These are phyloP conservation scores for Aspergillus sclerotioniger DNA, from an alignment of 495 filamentous ascomycete species.

Conservation along the genomic window DNA sequence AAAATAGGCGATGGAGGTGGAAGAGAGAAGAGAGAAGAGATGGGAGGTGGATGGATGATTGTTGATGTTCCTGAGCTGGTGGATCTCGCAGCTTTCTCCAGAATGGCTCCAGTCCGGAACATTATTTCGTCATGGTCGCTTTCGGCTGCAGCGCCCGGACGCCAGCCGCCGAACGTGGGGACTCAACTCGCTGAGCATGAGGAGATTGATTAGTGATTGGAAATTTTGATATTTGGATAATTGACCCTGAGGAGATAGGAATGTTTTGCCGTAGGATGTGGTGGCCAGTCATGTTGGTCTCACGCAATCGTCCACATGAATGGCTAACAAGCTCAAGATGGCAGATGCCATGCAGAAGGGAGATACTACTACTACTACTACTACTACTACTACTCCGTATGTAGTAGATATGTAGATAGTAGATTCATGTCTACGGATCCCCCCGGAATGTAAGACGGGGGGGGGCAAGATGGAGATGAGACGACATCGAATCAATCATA, in stretches of 20 bases:
- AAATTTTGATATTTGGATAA: background rate
- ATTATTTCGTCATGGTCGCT: constrained; percentile 9
- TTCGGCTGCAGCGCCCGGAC: constrained; percentile 2
- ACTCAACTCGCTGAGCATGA: background rate
- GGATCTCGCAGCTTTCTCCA: background rate
- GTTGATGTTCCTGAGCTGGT: background rate
- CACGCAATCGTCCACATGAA: too few relatives aligned
- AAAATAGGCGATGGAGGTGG: background rate
- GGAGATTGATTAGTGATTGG: too few relatives aligned
- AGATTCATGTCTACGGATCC: background rate
- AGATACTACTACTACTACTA: too few relatives aligned
- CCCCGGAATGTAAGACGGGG: background rate
- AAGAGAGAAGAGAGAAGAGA: background rate
- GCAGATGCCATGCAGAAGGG: too few relatives aligned
- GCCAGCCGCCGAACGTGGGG: background rate
- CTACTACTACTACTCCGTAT: too few relatives aligned
- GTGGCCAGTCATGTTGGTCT: too few relatives aligned
- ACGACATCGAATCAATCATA: background rate
- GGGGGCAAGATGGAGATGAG: background rate
- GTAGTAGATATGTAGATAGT: too few relatives aligned
- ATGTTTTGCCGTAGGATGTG: too few relatives aligned
- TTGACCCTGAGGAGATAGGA: background rate
- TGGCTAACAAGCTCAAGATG: too few relatives aligned
- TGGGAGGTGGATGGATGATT: background rate
- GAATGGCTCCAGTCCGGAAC: background rate